Base-by-base conservation (phyloP, 768 basidiomycete species). In the Collybiopsis confluens region DNA sequence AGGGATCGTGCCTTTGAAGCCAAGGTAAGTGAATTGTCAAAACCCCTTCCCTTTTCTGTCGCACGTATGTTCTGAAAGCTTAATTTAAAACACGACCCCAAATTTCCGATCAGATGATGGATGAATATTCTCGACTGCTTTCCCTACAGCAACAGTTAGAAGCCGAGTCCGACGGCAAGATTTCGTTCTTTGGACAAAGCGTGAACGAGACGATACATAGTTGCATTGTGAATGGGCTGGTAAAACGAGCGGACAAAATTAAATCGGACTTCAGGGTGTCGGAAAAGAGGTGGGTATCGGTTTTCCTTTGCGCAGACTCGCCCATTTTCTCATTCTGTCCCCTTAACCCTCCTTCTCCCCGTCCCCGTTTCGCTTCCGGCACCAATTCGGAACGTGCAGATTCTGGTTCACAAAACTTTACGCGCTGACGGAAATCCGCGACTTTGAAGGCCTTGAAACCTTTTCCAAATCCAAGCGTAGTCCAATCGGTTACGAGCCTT, bases 351-450 rank as follows among this genome's bases (percentile, higher is more conserved):
- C n/a, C n/a, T n/a, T n/a, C n/a, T n/a, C n/a, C n/a, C n/a, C n/a
- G n/a, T n/a, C n/a, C n/a, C n/a, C n/a, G n/a, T n/a, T n/a, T n/a
- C n/a, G n/a, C n/a, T n/a, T n/a, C n/a, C n/a, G n/a, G n/a, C n/a
- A n/a, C n/a, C n/a, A n/a, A n/a, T n/a, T n/a, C n/a, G n/a, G n/a
- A n/a, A n/a, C n/a, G 38, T 33, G 23, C n/a, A 97, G 95, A 45
- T 98, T 92, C 70, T 98, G 94, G 94, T 89, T 92, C 70, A 64
- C 92, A 59, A 98, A 97, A 66, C 68, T 99, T 4, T 81, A 91
- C 50, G 89, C 93, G 0, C 69, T 98, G 52, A 86, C 87, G 9
- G 76, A 79, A n/a, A 73, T 80, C 20, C 77, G 83, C 55, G 92
- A 97, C 67, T 98, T 94, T 67, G 90, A 94, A 30, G 84, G 79